These are phyloP conservation scores for Cryptosporidium muris DNA, from an alignment of 169 alveolate genomes.

Conservation along the genomic window DNA sequence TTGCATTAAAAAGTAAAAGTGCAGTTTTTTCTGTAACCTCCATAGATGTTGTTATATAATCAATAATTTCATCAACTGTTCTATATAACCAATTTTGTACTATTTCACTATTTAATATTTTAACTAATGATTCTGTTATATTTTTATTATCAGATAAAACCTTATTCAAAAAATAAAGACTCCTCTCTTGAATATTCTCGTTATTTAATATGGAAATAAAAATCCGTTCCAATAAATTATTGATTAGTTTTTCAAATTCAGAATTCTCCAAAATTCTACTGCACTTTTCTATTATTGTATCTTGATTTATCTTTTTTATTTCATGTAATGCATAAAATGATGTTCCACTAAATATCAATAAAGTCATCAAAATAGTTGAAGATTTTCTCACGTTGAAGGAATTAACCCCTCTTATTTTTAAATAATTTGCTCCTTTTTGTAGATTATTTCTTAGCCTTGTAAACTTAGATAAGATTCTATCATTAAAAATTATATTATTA, in stretches of 20 bases:
- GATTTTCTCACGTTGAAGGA: too few relatives aligned
- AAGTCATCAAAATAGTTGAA: too few relatives aligned
- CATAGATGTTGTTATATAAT: constrained; percentile 48
- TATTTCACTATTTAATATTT: constrained; percentile 29
- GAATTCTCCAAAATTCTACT: constrained; percentile 21
- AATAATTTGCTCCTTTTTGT: too few relatives aligned
- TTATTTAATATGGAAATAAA: constrained; percentile 14
- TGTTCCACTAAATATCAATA: too few relatives aligned
- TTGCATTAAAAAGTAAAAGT: constrained; percentile 42
- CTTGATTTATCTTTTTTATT: background rate
- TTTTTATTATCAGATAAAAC: constrained; percentile 22
- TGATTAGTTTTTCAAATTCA: constrained; percentile 35
- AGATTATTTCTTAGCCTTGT: too few relatives aligned
- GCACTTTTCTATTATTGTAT: constrained; percentile 11
- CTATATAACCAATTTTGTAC: constrained; percentile 66
- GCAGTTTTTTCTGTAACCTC: constrained; percentile 57
- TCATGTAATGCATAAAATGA: background rate
- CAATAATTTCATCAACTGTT: constrained; percentile 49
- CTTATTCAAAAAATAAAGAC: background rate
- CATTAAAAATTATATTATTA: too few relatives aligned
- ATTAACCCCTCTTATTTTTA: too few relatives aligned
- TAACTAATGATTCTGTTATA: constrained; percentile 7
- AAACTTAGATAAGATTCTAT: too few relatives aligned
- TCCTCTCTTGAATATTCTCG: constrained; percentile 59
- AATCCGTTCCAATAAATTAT: constrained; percentile 32